Evolutionary conservation across 257 asterid genomes (phyloP).

Genomic region (Solanum chilense): DNA sequence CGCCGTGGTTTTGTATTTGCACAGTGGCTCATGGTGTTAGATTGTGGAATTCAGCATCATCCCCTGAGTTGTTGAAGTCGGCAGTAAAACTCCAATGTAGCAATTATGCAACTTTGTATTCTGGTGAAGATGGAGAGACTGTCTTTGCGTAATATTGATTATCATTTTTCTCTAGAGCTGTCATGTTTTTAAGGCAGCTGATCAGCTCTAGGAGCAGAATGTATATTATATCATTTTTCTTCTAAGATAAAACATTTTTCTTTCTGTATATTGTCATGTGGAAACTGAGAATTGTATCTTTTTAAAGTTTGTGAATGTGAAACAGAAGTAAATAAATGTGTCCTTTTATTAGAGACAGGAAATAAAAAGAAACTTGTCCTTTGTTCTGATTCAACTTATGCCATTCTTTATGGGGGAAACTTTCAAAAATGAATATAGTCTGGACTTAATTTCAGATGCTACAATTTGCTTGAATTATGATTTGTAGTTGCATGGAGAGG

Average conservation of each 20-base stretch:
- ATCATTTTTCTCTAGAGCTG: background rate
- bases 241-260: background rate
- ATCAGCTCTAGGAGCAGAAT: background rate
- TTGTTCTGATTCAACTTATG: background rate
- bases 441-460: too few relatives aligned
- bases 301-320: background rate
- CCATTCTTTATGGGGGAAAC: background rate
- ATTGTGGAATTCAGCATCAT: background rate
- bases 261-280: background rate
- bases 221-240: background rate
- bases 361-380: background rate
- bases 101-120: background rate
- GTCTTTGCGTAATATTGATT: background rate
- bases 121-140: background rate
- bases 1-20: background rate
- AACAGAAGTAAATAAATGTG: background rate
- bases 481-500: background rate
- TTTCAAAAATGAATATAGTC: too few relatives aligned
- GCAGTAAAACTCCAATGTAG: background rate
- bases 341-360: background rate
- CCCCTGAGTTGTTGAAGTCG: background rate
- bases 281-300: background rate
- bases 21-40: background rate
- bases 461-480: too few relatives aligned
- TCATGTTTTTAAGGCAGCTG: background rate